A percentile compares a stretch with the other conserved stretches of the same genome.
These are phyloP conservation scores for Colletotrichum shisoi DNA, from an alignment of 2,329 filamentous ascomycete genomes.

Conservation along the genomic window DNA sequence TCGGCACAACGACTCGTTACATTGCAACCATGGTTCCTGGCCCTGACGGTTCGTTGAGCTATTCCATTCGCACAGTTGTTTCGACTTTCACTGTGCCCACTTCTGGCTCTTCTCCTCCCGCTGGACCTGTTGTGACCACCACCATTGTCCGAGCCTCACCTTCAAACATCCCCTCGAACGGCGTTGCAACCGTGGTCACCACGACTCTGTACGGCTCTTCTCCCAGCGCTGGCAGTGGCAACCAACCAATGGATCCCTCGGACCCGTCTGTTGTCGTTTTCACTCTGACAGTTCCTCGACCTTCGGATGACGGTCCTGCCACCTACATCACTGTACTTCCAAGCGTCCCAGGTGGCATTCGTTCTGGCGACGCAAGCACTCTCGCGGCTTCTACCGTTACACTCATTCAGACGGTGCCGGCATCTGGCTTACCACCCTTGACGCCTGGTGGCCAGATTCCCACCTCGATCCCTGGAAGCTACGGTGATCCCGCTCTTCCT, in stretches of 20 bases:
- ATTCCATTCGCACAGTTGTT: constrained; percentile 43
- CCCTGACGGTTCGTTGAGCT: constrained; percentile 47
- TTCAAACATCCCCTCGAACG: background rate
- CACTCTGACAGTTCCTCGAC: constrained; percentile 33
- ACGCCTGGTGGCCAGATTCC: background rate
- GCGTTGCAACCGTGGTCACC: constrained; percentile 34
- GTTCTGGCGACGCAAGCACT: background rate
- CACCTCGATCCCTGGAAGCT: constrained; percentile 18
- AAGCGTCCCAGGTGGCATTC: background rate
- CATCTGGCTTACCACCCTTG: background rate
- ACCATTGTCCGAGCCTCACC: background rate
- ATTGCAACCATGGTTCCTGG: constrained; percentile 41
- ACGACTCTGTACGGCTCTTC: constrained; percentile 44
- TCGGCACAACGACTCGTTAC: constrained; percentile 23
- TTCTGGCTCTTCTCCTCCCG: constrained; percentile 24
- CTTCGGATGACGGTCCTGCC: background rate
- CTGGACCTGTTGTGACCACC: constrained; percentile 21
- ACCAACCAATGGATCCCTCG: constrained; percentile 44
- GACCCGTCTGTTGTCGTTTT: constrained; percentile 42
- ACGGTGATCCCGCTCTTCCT: constrained; percentile 20
- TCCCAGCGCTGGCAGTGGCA: constrained; percentile 45
- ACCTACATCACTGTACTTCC: constrained; percentile 9
- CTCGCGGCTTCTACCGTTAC: constrained; percentile 22
- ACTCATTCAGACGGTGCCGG: constrained; percentile 3
- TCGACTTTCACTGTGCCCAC: constrained; percentile 46